Conservation (phyloP, 306 rosid genomes). For the Biancaea sappan region DNA sequence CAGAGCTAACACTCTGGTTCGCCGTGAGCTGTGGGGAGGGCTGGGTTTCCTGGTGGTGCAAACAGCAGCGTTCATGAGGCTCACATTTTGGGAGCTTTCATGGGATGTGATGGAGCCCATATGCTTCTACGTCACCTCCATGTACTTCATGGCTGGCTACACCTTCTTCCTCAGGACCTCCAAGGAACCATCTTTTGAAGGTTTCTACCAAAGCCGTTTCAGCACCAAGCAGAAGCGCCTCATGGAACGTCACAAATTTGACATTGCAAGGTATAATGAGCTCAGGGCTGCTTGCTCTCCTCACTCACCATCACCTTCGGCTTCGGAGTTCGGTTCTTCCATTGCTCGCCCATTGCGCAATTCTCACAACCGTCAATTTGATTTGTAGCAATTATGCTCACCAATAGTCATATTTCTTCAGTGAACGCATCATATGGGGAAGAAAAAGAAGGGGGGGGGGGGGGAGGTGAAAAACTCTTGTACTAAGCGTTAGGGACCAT, state of each 20-base stretch:
- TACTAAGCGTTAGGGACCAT: neutral
- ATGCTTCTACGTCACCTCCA: constrained; percentile 73
- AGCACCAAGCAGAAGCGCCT: constrained; percentile 64
- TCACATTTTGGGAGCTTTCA: constrained; percentile 87
- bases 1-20: constrained; percentile 53
- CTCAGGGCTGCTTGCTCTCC: constrained; percentile 51
- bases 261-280: constrained; percentile 52
- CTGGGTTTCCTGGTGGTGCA: constrained; percentile 56
- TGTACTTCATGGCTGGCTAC: constrained; percentile 73
- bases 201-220: constrained; percentile 66
- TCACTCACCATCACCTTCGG: neutral
- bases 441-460: too few species aligned
- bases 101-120: constrained; percentile 97
- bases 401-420: neutral
- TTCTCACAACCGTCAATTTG: constrained; percentile 1
- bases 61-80: constrained; percentile 73
- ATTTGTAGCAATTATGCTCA: neutral
- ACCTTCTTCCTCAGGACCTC: constrained; percentile 74
- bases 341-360: neutral
- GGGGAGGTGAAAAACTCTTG: neutral
- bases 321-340: neutral
- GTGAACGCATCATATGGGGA: neutral
- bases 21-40: constrained; percentile 79
- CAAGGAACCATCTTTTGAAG: constrained; percentile 78
- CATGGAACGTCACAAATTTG: constrained; percentile 55